These are phyloP conservation scores for Capronia epimyces DNA, from an alignment of 2,329 filamentous ascomycete genomes.

Conservation along the genomic window DNA sequence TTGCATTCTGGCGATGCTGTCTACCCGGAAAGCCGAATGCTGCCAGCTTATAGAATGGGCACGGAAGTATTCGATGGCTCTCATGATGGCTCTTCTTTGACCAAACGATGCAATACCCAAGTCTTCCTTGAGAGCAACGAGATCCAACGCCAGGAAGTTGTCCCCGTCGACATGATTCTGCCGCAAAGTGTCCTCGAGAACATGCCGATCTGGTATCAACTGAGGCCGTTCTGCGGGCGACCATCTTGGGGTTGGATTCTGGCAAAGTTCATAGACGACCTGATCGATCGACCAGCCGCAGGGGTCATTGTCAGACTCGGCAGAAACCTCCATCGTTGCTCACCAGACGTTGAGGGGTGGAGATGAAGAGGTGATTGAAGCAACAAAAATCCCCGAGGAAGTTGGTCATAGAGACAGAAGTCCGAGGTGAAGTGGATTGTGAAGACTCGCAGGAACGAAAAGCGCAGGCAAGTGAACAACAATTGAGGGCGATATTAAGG, in stretches of 20 bases:
- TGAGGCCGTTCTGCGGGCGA: conserved; percentile 28
- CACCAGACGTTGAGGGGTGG: neutral
- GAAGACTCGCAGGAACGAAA: neutral
- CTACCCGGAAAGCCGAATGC: conserved; percentile 10
- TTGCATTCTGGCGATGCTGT: conserved; percentile 13
- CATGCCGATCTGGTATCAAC: conserved; percentile 44
- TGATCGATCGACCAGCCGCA: conserved; percentile 65
- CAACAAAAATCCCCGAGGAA: neutral
- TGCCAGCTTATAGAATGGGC: conserved; percentile 49
- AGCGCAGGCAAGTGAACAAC: neutral
- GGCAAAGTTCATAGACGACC: conserved; percentile 62
- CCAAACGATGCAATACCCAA: conserved; percentile 55
- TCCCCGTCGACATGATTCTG: conserved; percentile 63
- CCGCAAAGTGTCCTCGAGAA: conserved; percentile 52
- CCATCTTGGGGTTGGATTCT: conserved; percentile 44
- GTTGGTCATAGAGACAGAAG: neutral
- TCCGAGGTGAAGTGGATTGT: neutral
- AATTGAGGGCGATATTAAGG: neutral
- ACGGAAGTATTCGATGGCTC: conserved; percentile 55
- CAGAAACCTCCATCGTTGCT: conserved; percentile 14
- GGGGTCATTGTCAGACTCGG: conserved; percentile 55
- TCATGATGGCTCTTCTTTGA: conserved; percentile 54
- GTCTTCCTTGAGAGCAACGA: conserved; percentile 47
- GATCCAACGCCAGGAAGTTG: conserved; percentile 53
- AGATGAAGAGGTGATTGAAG: neutral